Base-by-base conservation (phyloP, 139 green algal species). In the Micromonas commoda region DNA sequence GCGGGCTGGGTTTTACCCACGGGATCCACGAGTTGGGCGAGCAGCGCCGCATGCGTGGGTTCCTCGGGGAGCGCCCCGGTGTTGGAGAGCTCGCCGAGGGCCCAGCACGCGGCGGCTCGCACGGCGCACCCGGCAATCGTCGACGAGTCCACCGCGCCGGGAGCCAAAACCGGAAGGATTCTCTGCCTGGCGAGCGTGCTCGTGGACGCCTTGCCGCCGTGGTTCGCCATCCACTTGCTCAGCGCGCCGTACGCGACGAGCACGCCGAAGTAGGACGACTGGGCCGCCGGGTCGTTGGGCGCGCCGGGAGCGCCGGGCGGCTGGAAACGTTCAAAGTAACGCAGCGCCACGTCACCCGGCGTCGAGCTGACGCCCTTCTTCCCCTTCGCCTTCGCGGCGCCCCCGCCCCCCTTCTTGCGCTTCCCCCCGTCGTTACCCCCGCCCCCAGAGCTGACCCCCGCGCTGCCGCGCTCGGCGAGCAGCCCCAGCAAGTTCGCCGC, bases 401-500 rank as follows among this genome's bases (percentile, higher is more conserved):
- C 45, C 9, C 45, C 45, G 45, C 45, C 45, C 9, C 45, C 45
- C 45, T 57, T 57, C 45, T 57, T 57, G 9, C 45, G 45, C 26
- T 69, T 32, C 26, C 28, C 26, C 13, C 26, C 13, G 26, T 32
- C 63, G 28, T 33, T 19, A 5, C 16, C 16, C 9, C 45, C 26
- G 4, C 29, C 20, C 23, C 4, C 4, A n/a, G 20, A 16, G 5
- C 23, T 29, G 28, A 3, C 26, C 23, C 29, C 29, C 28, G 66
- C 29, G 28, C 66, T 35, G 29, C 20, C 24, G 66, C 29, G 20
- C 28, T 45, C 20, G 5, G 66, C 66, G 66, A 73, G 33, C 28
- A 73, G 28, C 26, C 66, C 66, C 66, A 73, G n/a, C 66, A 73
- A 13, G 66, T 73, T 73, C 29, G 35, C 29, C 29, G 66, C 66